Conservation (phyloP, 768 basidiomycete genomes). For the Russula dissimulans region DNA sequence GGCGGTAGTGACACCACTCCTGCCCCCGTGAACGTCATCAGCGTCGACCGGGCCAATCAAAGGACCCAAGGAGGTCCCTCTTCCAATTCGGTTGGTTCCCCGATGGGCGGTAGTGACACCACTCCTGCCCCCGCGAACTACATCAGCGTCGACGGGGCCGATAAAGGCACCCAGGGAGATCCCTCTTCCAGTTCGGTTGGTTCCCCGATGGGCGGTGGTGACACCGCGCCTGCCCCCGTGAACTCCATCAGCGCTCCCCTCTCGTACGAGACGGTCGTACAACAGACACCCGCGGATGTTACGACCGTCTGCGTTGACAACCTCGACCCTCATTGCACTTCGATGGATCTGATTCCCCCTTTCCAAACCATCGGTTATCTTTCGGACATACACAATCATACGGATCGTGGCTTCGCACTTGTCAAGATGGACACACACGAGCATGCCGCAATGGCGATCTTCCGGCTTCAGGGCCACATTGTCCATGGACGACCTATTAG, state of each 20-base stretch:
- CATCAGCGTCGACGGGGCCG: slow-evolving; percentile 44
- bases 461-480: slow-evolving; percentile 93
- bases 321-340: slow-evolving; percentile 93
- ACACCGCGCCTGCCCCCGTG: slow-evolving; percentile 77
- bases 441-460: slow-evolving; percentile 96
- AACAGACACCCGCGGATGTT: slow-evolving; percentile 91
- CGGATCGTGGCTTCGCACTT: slow-evolving; percentile 97
- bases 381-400: slow-evolving; percentile 98
- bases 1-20: slow-evolving; percentile 51
- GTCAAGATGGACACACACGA: slow-evolving; percentile 98
- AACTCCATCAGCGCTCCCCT: slow-evolving; percentile 86
- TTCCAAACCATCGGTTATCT: slow-evolving; percentile 99
- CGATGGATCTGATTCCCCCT: slow-evolving; percentile 93
- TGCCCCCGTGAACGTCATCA: slow-evolving; percentile 90
- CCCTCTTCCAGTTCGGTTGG: neutral
- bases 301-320: slow-evolving; percentile 98
- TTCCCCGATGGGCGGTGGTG: slow-evolving; percentile 25
- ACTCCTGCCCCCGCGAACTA: slow-evolving; percentile 89
- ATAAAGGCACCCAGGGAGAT: slow-evolving; percentile 98
- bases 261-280: slow-evolving; percentile 87
- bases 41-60: slow-evolving; percentile 99
- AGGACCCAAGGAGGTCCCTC: slow-evolving; percentile 77
- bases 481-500: slow-evolving; percentile 97
- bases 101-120: slow-evolving; percentile 33
- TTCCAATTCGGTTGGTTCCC: slow-evolving; percentile 3